Evolutionary conservation across 805 yeast genomes (phyloP), one percentile per base, ranked within the genome.

Genomic region (Lipomyces lipofer): DNA sequence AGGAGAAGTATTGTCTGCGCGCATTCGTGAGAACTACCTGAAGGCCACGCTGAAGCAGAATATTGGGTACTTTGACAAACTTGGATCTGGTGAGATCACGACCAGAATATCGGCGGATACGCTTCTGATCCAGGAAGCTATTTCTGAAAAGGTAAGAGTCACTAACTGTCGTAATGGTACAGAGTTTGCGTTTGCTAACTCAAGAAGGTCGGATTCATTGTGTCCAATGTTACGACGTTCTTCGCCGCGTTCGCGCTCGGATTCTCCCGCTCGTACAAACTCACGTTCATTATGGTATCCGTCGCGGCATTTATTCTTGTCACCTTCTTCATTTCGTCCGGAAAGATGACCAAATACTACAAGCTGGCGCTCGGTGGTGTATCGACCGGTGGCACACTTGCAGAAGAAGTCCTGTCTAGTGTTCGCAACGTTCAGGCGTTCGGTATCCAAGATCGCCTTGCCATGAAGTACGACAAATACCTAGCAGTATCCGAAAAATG

Each of bases 81-180:
- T 73, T 9, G 77, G 77, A 9, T 67, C 75, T 17, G 77, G 77
- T 13, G 74, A 71, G 54, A 72, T 73, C 35, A 71, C 77, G 13
- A 71, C 75, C n/a, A 69, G 77, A n/a, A 73, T 73, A 63, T 73
- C 75, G 33, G 65, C 70, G 24, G 76, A 73, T 48, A 73, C 76
- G 10, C 64, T 69, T 29, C 54, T 68, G 35, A 69, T 73, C 47
- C 77, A 74, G 55, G 77, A 72, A 38, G 77, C 76, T 22, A 73
- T 73, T 49, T 68, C 74, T 30, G 76, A 73, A 56, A 73, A 73
- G 61, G 40, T 17, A 12, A 10, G 40, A 19, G 21, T 33, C 6
- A 19, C 15, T 19, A 6, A 8, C 4, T n/a, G n/a, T n/a, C n/a
- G n/a, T n/a, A n/a, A n/a, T n/a, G n/a, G n/a, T n/a, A n/a, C n/a